Base-by-base conservation (phyloP, 805 yeast species). In the Lipomyces chichibuensis region DNA sequence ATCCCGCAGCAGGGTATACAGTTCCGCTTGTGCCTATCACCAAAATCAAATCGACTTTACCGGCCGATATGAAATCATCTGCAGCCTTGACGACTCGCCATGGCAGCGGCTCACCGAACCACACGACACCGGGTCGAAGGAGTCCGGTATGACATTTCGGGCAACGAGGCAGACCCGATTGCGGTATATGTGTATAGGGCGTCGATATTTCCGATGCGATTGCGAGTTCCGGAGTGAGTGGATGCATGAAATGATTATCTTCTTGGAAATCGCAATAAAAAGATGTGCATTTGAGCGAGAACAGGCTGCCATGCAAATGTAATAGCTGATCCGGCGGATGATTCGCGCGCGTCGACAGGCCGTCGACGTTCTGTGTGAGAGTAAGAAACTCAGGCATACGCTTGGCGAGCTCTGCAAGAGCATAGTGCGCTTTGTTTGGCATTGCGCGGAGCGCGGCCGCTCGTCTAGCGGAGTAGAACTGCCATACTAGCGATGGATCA, bases 81-180 rank as follows among this genome's bases (percentile, higher is more conserved):
- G 91, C 91, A 55, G 79, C 79, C 67, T 87, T 88, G 65, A 92
- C 84, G 13, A 82, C 83, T 59, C 78, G 78, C 63, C 90, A 76
- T 0, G 96, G 91, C 57, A 92, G 79, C 17, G 92, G 83, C 77
- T 92, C 98, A n/a, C 97, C 97, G 78, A 89, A 91, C 97, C 97
- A 92, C 5, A 92, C 93, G 2, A 92, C 96, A 0, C 95, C 97
- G 0, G 98, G 98, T 27, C 97, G 81, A 65, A 92, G 78, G 13
- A 89, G 75, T 0, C 88, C 88, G 3, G 81, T 82, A n/a, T 80
- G 75, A 75, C 98, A 92, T 11, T 78, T 79, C 0, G 97, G 97
- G 75, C 98, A 92, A 52, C 77, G 83, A 0, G 97, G 97, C 11
- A 91, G 80, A 1, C 85, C 86, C 0, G 77, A 74, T 58, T 78